Conservation (phyloP, 768 basidiomycete species). For the Filobasidium wieringae region DNA sequence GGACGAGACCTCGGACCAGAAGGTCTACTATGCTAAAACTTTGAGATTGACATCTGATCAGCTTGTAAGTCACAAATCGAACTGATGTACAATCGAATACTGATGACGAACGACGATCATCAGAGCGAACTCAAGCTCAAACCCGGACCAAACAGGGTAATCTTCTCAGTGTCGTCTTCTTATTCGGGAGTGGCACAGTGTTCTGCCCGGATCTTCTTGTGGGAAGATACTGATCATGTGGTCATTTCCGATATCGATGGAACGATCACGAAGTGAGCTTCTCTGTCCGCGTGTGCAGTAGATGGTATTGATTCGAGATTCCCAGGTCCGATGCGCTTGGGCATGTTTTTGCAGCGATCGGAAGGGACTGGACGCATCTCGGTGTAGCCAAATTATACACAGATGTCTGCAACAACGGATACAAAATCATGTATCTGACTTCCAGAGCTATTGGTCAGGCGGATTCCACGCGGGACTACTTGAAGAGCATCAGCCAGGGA, state of each 20-base stretch:
- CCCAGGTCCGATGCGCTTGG: slow-evolving; percentile 84
- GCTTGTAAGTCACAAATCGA: slow-evolving; percentile 48
- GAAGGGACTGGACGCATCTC: slow-evolving; percentile 93
- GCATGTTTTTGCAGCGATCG: slow-evolving; percentile 94
- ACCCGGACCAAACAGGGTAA: slow-evolving; percentile 77
- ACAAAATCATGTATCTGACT: slow-evolving; percentile 95
- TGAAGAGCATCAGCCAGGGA: slow-evolving; percentile 88
- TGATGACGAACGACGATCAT: not conserved
- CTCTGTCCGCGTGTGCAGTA: not conserved
- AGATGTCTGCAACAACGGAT: slow-evolving; percentile 87
- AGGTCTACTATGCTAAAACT: slow-evolving; percentile 74
- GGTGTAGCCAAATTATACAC: slow-evolving; percentile 96
- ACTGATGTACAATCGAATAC: not conserved
- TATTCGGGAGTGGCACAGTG: slow-evolving; percentile 62
- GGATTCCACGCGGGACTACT: slow-evolving; percentile 86
- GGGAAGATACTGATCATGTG: slow-evolving; percentile 80
- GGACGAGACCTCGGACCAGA: not conserved
- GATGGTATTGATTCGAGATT: not conserved
- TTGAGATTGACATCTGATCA: slow-evolving; percentile 88
- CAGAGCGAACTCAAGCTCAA: slow-evolving; percentile 78
- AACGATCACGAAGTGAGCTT: slow-evolving; percentile 84
- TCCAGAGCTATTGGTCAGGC: slow-evolving; percentile 96
- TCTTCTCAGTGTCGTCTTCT: slow-evolving; percentile 78
- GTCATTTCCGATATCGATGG: slow-evolving; percentile 98
- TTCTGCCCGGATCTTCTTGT: slow-evolving; percentile 85